Evolutionary conservation across 2,329 filamentous ascomycete genomes (phyloP).

Genomic region (Aureobasidium mangrovei): DNA sequence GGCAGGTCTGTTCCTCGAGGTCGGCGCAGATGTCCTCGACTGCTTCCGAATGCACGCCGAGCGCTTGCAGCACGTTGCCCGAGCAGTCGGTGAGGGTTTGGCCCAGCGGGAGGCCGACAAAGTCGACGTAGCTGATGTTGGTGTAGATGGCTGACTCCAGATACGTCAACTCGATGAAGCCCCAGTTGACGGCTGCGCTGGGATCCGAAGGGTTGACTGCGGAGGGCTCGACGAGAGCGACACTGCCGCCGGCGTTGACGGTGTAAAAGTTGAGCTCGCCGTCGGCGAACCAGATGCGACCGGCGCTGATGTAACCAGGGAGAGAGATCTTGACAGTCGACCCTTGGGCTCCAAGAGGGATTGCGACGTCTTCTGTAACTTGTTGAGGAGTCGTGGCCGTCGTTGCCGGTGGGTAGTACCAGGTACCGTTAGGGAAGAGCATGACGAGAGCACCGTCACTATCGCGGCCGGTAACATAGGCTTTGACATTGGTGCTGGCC

Average conservation of each 20-base stretch:
- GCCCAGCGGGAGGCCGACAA: slow-evolving; percentile 39
- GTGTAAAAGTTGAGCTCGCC: slow-evolving; percentile 38
- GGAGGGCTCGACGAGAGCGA: slow-evolving; percentile 41
- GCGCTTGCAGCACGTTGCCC: slow-evolving; percentile 44
- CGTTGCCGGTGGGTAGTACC: slow-evolving; percentile 36
- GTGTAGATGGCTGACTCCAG: slow-evolving; percentile 36
- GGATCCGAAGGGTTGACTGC: slow-evolving; percentile 32
- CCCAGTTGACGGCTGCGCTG: slow-evolving; percentile 35
- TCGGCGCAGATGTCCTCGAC: slow-evolving; percentile 46
- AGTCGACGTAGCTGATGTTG: slow-evolving; percentile 30
- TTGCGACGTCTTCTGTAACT: slow-evolving; percentile 34
- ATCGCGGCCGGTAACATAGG: slow-evolving; percentile 41
- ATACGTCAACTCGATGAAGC: slow-evolving; percentile 39
- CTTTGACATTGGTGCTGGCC: slow-evolving; percentile 30
- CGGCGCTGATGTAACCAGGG: slow-evolving; percentile 34
- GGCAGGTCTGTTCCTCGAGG: slow-evolving; percentile 45
- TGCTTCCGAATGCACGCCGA: slow-evolving; percentile 50
- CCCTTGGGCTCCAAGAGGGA: slow-evolving; percentile 34
- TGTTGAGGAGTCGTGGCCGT: slow-evolving; percentile 29
- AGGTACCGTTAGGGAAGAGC: slow-evolving; percentile 32
- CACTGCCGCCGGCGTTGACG: slow-evolving; percentile 26
- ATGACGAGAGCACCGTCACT: slow-evolving; percentile 35
- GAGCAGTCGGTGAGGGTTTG: slow-evolving; percentile 43
- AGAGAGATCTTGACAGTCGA: slow-evolving; percentile 33
- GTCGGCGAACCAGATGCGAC: slow-evolving; percentile 40